Base-by-base conservation (phyloP, 192 early-diverging fungal genomes). In the Dispira parvispora region DNA sequence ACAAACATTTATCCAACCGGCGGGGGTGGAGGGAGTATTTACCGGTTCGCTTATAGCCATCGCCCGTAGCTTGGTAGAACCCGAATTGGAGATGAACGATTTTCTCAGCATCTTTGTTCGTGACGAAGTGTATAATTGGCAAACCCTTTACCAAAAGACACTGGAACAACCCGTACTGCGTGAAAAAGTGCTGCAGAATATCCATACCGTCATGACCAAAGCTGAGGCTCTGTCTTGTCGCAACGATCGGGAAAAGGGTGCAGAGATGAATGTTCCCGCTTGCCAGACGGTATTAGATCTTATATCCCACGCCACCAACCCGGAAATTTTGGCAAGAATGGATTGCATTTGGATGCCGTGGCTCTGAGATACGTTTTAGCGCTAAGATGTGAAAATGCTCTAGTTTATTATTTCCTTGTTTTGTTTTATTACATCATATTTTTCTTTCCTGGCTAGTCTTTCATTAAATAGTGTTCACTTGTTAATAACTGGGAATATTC, bases 1-100 rank as follows among this genome's bases (percentile, higher is more conserved):
- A 56, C 94, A 96, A 78, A 73, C 87, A 42, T 98, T 98, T 75
- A 86, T 98, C 50, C 92, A 90, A 8, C 88, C 87, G 28, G 83
- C 88, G 62, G 94, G 95, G 8, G 78, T 99, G 9, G 97, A 98
- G 61, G 95, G 97, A 16, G 79, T 91, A 11, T 93, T 98, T 64
- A 84, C 85, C 20, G 82, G 80, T 52, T 82, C 82, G 10, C 63
- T 99, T 14, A 84, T 94, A 81, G 82, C 90, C 42, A 88, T 94
- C 57, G 89, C 80, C 0, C 82, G 87, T 20, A 82, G 88, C 21
- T 67, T 99, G 61, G 85, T 83, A 0, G 89, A 91, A 53, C 87
- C 85, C 45, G 88, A 89, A 73, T 82, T 86, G 64, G 89, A 96
- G 54, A 74, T 99, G 69, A 88, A 89, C 28, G 90, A 99, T 65